A percentile compares a stretch with the other conserved stretches of the same genome.
Conservation (phyloP, 2,329 filamentous ascomycete genomes). For the Phoma sp. region DNA sequence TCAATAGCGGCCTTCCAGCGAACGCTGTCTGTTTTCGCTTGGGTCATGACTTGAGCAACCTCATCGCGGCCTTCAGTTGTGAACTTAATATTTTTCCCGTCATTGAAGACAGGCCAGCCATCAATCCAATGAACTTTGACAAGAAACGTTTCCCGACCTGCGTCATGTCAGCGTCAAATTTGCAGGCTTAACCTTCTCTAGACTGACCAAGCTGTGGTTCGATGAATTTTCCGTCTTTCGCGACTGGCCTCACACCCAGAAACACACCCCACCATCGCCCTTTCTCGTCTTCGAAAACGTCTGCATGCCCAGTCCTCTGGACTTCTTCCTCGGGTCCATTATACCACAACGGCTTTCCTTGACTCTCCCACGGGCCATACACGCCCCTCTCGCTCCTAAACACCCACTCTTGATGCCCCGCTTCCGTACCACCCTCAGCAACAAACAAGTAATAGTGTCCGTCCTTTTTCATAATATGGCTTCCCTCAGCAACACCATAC, state of each 20-base stretch:
- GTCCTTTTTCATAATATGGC: slow-evolving; percentile 43
- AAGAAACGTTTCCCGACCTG: slow-evolving; percentile 60
- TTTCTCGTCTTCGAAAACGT: slow-evolving; percentile 33
- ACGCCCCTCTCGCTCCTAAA: slow-evolving; percentile 56
- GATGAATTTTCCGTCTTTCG: slow-evolving; percentile 8
- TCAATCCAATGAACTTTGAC: slow-evolving; percentile 59
- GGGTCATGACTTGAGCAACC: not conserved
- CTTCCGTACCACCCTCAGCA: slow-evolving; percentile 47
- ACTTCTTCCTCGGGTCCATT: slow-evolving; percentile 45
- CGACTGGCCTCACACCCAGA: slow-evolving; percentile 34
- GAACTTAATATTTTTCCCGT: slow-evolving; percentile 53
- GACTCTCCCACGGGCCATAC: slow-evolving; percentile 47
- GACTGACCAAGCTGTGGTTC: slow-evolving; percentile 17
- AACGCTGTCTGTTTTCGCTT: slow-evolving; percentile 1
- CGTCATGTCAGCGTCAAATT: not conserved
- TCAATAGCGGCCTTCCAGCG: slow-evolving; percentile 34
- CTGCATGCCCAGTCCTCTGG: slow-evolving; percentile 37
- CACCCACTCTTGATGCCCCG: slow-evolving; percentile 58
- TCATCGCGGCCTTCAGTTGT: slow-evolving; percentile 42
- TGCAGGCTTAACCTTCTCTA: too few relatives aligned
- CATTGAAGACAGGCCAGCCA: slow-evolving; percentile 62
- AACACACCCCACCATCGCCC: slow-evolving; percentile 47
- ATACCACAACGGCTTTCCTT: slow-evolving; percentile 43
- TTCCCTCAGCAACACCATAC: slow-evolving; percentile 41
- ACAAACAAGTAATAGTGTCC: slow-evolving; percentile 37